These are phyloP conservation scores for Cladosporium sp. DNA, from an alignment of 2,329 filamentous ascomycete species.

Conservation along the genomic window DNA sequence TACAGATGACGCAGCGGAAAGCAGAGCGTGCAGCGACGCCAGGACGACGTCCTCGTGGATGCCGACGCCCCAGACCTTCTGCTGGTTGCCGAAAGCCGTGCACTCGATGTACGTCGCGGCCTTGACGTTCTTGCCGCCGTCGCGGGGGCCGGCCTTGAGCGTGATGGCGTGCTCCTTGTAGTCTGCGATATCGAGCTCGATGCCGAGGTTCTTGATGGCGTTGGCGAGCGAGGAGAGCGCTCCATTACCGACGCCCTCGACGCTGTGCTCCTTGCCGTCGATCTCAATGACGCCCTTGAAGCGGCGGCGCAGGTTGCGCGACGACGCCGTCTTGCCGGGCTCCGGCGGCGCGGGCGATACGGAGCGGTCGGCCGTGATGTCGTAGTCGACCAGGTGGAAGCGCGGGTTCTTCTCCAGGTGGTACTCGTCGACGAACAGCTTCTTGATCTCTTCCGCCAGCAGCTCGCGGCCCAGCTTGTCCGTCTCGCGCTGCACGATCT, in stretches of 20 bases:
- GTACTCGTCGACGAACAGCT: conserved; percentile 84
- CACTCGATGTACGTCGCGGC: conserved; percentile 96
- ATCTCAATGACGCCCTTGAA: conserved; percentile 82
- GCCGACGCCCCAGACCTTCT: conserved; percentile 83
- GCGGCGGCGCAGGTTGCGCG: conserved; percentile 66
- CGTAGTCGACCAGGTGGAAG: conserved; percentile 86
- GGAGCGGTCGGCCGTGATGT: conserved; percentile 77
- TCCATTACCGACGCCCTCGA: conserved; percentile 79
- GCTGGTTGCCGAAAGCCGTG: conserved; percentile 57
- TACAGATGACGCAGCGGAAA: conserved; percentile 81
- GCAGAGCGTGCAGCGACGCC: conserved; percentile 76
- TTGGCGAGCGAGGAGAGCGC: conserved; percentile 84
- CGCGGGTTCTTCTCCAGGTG: conserved; percentile 76
- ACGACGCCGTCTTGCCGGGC: conserved; percentile 63
- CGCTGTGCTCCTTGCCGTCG: conserved; percentile 70
- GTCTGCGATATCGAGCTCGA: conserved; percentile 84
- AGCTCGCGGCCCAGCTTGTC: conserved; percentile 80
- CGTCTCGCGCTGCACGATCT: conserved; percentile 74
- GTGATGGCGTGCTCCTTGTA: conserved; percentile 91
- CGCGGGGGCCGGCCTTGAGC: conserved; percentile 29
- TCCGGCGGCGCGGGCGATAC: conserved; percentile 63
- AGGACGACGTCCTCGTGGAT: conserved; percentile 91
- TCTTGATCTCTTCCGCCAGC: conserved; percentile 72
- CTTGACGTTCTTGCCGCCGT: conserved; percentile 72
- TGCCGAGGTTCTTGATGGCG: conserved; percentile 69